A percentile compares a stretch with the other conserved stretches of the same genome.
Evolutionary conservation across 176 grass and related monocot genomes (phyloP).

Genomic region (Elymus sibiricus): DNA sequence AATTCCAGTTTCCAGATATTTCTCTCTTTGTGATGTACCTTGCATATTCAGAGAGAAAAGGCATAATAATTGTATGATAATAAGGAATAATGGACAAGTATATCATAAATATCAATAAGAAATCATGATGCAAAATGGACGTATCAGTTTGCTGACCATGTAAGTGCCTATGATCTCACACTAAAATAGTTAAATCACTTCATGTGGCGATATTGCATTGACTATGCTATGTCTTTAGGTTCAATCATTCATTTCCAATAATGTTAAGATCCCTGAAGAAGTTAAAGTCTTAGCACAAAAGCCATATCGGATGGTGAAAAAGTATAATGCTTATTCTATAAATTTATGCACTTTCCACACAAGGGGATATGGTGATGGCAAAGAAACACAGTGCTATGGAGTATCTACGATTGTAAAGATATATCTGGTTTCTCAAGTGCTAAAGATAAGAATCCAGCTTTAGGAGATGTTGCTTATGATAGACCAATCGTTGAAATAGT

Average conservation of each 20-base stretch:
- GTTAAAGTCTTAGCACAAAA: background rate
- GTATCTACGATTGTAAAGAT: background rate
- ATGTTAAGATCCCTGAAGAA: background rate
- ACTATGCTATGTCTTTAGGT: background rate
- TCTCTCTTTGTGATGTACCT: too few relatives aligned
- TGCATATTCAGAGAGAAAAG: too few relatives aligned
- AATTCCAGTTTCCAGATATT: too few relatives aligned
- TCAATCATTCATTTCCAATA: background rate
- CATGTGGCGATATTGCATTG: too few relatives aligned
- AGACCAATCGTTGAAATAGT: background rate
- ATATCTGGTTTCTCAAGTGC: background rate
- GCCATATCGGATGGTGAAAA: background rate
- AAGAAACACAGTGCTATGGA: background rate
- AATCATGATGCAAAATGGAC: too few relatives aligned
- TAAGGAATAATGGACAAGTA: too few relatives aligned
- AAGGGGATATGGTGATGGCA: background rate
- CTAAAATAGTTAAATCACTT: background rate
- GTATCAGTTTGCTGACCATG: background rate
- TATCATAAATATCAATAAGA: too few relatives aligned
- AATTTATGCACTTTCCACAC: background rate
- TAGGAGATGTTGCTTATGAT: background rate
- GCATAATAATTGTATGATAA: too few relatives aligned
- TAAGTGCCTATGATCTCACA: background rate
- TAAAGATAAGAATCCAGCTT: background rate
- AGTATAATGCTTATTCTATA: background rate